Base-by-base conservation (phyloP, 2,329 filamentous ascomycete genomes). In the Gnomoniopsis sp. region DNA sequence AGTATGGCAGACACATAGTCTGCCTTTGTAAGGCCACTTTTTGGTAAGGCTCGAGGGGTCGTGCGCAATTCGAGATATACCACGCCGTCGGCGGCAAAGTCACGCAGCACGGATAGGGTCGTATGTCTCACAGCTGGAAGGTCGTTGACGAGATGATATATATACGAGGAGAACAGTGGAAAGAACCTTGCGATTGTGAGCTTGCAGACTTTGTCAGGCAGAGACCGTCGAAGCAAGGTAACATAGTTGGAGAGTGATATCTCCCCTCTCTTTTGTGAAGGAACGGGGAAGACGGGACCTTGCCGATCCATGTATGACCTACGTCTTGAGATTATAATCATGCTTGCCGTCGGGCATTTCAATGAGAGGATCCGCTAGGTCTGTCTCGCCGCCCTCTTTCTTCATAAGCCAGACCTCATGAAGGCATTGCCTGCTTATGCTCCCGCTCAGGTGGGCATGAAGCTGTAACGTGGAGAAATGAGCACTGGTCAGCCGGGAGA, bases 31-130 rank as follows among this genome's bases (percentile, higher is more conserved):
- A 90, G 74, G 34, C 34, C 21, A 0, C 55, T 61, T 33, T 6
- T 69, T 3, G 80, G 76, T 36, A 88, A 83, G 2, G 81, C 79
- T 55, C 91, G 84, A 1, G 91, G 91, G 1, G 90, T 95, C 0
- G 90, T 93, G 47, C 91, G 85, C 23, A 95, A 81, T 70, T 96
- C 91, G 14, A 93, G 79, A 68, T 95, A 93, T 57, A 83, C 79
- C 17, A 93, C 87, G 38, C 89, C 88, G 67, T 95, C 90, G 26
- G 72, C 70, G 53, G 82, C 77, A 67, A 95, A 96, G 65, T 86
- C 81, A 21, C 75, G 61, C 7, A 91, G 78, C 48, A 93, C 89
- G 6, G 83, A 79, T 46, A 73, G 76, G 1, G 89, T 91, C 26
- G 88, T 84, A 65, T 83, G 79, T 44, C 74, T 75, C 50, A 91